Evolutionary conservation across 179 eudicot genomes (phyloP).

Genomic region (Spergularia azorica): DNA sequence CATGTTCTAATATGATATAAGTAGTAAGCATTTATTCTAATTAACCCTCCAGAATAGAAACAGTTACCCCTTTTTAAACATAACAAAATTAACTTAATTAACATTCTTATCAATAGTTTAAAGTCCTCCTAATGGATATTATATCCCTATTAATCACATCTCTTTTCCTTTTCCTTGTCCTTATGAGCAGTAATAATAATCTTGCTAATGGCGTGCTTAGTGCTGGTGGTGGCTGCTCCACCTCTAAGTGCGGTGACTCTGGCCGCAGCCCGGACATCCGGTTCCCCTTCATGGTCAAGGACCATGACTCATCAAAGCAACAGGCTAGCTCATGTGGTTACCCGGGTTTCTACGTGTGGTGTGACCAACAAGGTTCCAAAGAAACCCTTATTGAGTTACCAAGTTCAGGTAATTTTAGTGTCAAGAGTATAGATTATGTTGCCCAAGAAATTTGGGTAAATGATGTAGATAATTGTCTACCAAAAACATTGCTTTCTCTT

Average conservation of each 20-base stretch:
- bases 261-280: constrained; percentile 34
- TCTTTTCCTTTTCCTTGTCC: constrained; percentile 1
- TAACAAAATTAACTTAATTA: not conserved
- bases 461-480: constrained; percentile 50
- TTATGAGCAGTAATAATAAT: constrained; percentile 4
- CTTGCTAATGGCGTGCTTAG: constrained; percentile 13
- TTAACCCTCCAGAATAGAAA: not conserved
- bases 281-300: constrained; percentile 44
- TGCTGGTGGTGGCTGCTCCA: constrained; percentile 31
- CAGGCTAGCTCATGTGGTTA: constrained; percentile 45
- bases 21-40: no score
- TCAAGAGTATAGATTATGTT: constrained; percentile 44
- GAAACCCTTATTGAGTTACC: constrained; percentile 43
- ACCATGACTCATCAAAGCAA: not conserved
- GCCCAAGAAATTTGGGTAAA: constrained; percentile 55
- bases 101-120: not conserved
- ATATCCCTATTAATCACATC: constrained; percentile 14
- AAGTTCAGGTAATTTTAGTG: constrained; percentile 38
- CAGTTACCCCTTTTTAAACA: not conserved
- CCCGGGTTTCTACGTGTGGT: constrained; percentile 44
- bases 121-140: constrained; percentile 25
- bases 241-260: constrained; percentile 31
- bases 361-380: constrained; percentile 25
- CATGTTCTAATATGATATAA: no score
- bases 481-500: constrained; percentile 35